Base-by-base conservation (phyloP, 768 basidiomycete species). In the Lenzites betulinus region DNA sequence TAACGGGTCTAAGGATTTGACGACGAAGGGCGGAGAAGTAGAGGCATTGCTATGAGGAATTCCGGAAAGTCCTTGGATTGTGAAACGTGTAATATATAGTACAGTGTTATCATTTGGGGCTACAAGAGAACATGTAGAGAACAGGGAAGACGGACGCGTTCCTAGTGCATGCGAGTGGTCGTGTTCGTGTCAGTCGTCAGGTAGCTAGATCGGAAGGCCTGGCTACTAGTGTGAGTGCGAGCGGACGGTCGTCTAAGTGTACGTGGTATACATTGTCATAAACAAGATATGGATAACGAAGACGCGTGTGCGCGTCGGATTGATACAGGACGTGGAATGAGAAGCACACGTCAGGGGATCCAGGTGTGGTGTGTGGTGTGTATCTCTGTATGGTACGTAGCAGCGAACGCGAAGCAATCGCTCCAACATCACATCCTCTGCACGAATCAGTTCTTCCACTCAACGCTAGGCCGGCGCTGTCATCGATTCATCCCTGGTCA, bases 391-490 rank as follows among this genome's bases (percentile, higher is more conserved):
- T 11, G 11, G 11, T 33, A 4, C 11, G 6, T 11, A 33, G 30
- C 30, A 33, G 30, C 30, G 30, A 33, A 33, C 30, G 30, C 30
- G 30, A 33, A 33, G 30, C 30, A 33, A 11, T 11, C 6, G 30
- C 30, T 11, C n/a, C n/a, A n/a, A n/a, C n/a, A n/a, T n/a, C n/a
- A n/a, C n/a, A n/a, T n/a, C n/a, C n/a, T n/a, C n/a, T n/a, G n/a
- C n/a, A n/a, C n/a, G n/a, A n/a, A n/a, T 33, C 30, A 59, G 25
- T 59, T 35, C 57, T 41, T 52, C 62, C 62, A 63, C 53, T 63
- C 62, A 20, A 63, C 48, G 49, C 62, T 63, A 11, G 62, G 62
- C 35, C 57, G 62, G 18, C 62, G 57, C 62, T 63, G 57, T 22
- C 26, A 30, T n/a, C 28, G 16, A 1, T 23, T 59, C 22, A 52